Percentiles rank a stretch among this genome's conserved stretches.
Evolutionary conservation across 192 early-diverging fungal species (phyloP).

Genomic region (Entomortierella chlamydospora): DNA sequence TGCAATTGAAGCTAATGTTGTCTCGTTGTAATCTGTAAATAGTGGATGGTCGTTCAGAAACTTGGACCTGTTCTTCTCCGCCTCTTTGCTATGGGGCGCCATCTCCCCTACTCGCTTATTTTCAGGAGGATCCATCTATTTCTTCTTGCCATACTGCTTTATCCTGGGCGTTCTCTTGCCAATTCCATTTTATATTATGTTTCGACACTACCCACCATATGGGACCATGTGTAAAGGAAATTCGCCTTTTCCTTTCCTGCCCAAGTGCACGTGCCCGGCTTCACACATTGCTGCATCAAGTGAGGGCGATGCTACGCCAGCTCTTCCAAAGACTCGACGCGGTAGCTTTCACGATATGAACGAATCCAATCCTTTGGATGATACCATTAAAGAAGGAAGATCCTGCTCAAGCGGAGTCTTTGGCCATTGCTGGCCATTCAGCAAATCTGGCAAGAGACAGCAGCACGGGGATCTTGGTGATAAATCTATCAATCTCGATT

Average conservation of each 20-base stretch:
- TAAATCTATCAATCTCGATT: neutral
- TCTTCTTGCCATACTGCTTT: conserved; percentile 42
- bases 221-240: conserved; percentile 30
- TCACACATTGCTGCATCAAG: neutral
- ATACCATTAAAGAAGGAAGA: neutral
- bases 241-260: conserved; percentile 22
- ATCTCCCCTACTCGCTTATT: conserved; percentile 32
- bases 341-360: neutral
- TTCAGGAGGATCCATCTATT: conserved; percentile 22
- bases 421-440: conserved; percentile 1
- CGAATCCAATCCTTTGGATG: neutral
- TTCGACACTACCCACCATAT: conserved; percentile 34
- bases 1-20: neutral
- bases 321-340: neutral
- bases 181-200: conserved; percentile 42
- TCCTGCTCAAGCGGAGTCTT: neutral
- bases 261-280: conserved; percentile 23
- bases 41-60: conserved; percentile 51
- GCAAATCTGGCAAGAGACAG: neutral
- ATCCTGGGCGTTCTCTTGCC: conserved; percentile 31
- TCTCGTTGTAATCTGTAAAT: neutral
- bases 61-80: conserved; percentile 44
- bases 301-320: neutral
- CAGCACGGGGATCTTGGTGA: neutral
- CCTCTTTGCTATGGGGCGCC: conserved; percentile 42